These are phyloP conservation scores for Wickerhamomyces sp. DNA, from an alignment of 1,139 yeast species.

Conservation along the genomic window DNA sequence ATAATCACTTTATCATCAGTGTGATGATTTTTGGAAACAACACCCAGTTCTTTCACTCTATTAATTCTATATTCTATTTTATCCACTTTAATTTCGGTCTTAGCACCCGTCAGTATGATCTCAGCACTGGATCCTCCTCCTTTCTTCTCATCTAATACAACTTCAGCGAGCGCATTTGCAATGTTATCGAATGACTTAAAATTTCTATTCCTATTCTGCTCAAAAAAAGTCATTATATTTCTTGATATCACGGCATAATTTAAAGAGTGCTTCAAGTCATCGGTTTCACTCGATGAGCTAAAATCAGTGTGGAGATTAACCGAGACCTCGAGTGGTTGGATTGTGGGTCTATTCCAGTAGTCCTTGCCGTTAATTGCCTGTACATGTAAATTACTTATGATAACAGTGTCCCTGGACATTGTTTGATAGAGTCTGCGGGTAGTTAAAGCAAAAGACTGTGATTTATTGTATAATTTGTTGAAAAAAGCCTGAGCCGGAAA, in stretches of 20 bases:
- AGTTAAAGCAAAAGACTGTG: neutral
- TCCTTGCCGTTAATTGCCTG: conserved; percentile 70
- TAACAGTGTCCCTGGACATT: conserved; percentile 16
- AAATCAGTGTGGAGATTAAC: conserved; percentile 65
- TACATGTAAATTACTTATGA: conserved; percentile 42
- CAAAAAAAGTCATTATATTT: conserved; percentile 51
- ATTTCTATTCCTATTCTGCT: conserved; percentile 37
- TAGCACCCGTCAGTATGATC: conserved; percentile 36
- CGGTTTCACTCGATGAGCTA: conserved; percentile 64
- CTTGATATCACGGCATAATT: conserved; percentile 84
- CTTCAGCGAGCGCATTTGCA: conserved; percentile 48
- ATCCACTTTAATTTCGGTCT: conserved; percentile 48
- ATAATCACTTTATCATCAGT: conserved; percentile 43
- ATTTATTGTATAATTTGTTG: neutral
- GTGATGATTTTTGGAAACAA: conserved; percentile 13
- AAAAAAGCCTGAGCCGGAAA: neutral
- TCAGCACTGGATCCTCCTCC: conserved; percentile 52
- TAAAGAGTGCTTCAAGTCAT: conserved; percentile 74
- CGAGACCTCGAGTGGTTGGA: conserved; percentile 65
- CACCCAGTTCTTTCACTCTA: conserved; percentile 18
- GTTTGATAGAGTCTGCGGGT: neutral
- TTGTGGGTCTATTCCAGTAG: conserved; percentile 67
- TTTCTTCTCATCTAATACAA: conserved; percentile 43
- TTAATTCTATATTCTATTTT: conserved; percentile 38
- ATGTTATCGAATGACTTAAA: conserved; percentile 52